phyloP scores from a whole-genome alignment of 148 eudicot species.

The Rhododendron ovatum region DNA sequence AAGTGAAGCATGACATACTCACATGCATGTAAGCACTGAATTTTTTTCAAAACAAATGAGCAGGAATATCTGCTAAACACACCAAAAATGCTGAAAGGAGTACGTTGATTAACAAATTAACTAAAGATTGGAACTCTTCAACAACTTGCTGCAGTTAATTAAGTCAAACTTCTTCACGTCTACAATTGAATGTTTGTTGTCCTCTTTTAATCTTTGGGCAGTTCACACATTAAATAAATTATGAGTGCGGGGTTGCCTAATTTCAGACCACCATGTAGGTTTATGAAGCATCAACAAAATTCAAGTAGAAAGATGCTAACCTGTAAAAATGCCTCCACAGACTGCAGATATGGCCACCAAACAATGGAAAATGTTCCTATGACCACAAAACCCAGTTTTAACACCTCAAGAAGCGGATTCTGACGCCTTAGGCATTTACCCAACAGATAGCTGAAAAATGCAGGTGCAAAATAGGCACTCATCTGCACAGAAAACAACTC shows the following conservation, averaged over 20 bases:
- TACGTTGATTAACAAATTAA: not conserved
- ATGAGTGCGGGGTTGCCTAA: not conserved
- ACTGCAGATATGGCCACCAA: conserved; percentile 91
- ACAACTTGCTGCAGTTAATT: not conserved
- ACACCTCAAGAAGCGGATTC: conserved; percentile 65
- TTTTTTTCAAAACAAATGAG: not conserved
- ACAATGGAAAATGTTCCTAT: conserved; percentile 70
- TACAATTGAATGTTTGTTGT: not conserved
- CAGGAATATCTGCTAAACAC: not conserved
- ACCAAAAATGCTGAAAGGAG: not conserved
- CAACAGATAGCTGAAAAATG: conserved; percentile 80
- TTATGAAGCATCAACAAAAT: not conserved
- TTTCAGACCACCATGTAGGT: not conserved
- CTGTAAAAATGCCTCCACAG: conserved; percentile 58
- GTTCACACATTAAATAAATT: not conserved
- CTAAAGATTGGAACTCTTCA: not conserved
- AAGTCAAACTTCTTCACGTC: not conserved
- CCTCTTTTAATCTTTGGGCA: not conserved
- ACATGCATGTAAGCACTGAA: not conserved
- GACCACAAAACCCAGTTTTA: conserved; percentile 69
- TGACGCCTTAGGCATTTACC: conserved; percentile 77
- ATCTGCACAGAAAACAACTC: conserved; percentile 45
- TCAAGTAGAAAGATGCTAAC: conserved; percentile 20
- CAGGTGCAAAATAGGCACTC: conserved; percentile 97
- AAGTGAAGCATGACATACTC: not conserved